Base-by-base conservation (phyloP, 768 basidiomycete species). In the Suillus occidentalis region DNA sequence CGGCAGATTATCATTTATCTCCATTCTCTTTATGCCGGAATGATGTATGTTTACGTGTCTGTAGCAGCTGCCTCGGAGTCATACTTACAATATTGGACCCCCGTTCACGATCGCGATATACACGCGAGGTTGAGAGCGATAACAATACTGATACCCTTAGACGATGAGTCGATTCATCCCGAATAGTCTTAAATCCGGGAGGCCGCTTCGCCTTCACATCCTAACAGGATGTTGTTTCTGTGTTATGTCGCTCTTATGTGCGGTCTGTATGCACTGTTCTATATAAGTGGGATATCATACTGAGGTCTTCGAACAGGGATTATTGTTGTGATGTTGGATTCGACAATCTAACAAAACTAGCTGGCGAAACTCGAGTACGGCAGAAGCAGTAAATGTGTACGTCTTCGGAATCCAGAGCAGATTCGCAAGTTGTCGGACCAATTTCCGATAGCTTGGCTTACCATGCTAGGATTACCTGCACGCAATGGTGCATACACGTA, bases 141-240 rank as follows among this genome's bases (percentile, higher is more conserved):
- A 91, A 91, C 73, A 84, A 85, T 76, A 88, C 89, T 43, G 78
- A 81, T 77, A 89, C 89, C n/a, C 90, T 90, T 79, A 87, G 82
- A 78, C 82, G 82, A 77, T 50, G 34, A 36, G 14, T 25, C 59
- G 60, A 18, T 58, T 6, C 37, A 40, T 40, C 57, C 57, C n/a
- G 22, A 58, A 40, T 40, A 58, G 39, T 8, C 8, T 58, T 58
- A 22, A 25, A 25, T 58, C 37, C 39, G 22, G 49, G 25, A 50
- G 49, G 45, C 45, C n/a, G 49, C 14, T 25, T 50, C 6, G 53
- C 25, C 36, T 22, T 34, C 40, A 28, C n/a, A 12, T 57, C 28
- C 31, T 34, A 12, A 28, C 34, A 50, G 18, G 34, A n/a, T 6
- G 6, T 22, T 56, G 45, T 20, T 61, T 31, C 37, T 36, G 13